phyloP scores from a whole-genome alignment of 805 yeast species.

The Saturnispora sekii region DNA sequence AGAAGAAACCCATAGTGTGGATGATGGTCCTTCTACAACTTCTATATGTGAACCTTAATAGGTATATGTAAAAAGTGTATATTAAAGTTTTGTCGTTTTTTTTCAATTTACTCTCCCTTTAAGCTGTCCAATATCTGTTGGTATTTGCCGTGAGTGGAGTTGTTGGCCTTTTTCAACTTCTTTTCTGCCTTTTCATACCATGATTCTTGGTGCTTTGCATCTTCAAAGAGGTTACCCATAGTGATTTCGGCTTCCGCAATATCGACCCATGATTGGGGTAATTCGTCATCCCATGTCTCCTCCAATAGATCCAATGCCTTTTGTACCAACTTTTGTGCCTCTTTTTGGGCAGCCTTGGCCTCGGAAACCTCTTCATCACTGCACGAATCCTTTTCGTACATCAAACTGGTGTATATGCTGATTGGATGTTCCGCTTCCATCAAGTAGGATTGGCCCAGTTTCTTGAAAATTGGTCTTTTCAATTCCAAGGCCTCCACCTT shows the following conservation, averaged over 20 bases:
- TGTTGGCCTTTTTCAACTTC: conserved; percentile 61
- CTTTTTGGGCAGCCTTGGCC: conserved; percentile 35
- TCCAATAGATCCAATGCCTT: conserved; percentile 50
- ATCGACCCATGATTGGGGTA: conserved; percentile 73
- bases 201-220: conserved; percentile 56
- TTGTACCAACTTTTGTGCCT: conserved; percentile 37
- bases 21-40: no score
- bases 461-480: conserved; percentile 29
- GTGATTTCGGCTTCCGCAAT: conserved; percentile 81
- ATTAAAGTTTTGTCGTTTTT: background rate
- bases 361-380: conserved; percentile 9
- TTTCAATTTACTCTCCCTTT: background rate
- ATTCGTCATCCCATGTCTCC: conserved; percentile 56
- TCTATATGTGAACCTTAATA: no score
- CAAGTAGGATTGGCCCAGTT: conserved; percentile 53
- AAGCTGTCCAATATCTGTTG: conserved; percentile 44
- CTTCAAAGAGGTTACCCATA: conserved; percentile 66
- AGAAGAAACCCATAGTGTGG: no score
- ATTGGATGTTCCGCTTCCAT: conserved; percentile 59
- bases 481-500: conserved; percentile 9
- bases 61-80: background rate
- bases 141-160: conserved; percentile 69
- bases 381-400: conserved; percentile 30
- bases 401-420: conserved; percentile 41
- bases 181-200: conserved; percentile 62